Evolutionary conservation across 805 yeast species (phyloP), one percentile per base, ranked within the genome.

Genomic region (Blastobotrys parvus): DNA sequence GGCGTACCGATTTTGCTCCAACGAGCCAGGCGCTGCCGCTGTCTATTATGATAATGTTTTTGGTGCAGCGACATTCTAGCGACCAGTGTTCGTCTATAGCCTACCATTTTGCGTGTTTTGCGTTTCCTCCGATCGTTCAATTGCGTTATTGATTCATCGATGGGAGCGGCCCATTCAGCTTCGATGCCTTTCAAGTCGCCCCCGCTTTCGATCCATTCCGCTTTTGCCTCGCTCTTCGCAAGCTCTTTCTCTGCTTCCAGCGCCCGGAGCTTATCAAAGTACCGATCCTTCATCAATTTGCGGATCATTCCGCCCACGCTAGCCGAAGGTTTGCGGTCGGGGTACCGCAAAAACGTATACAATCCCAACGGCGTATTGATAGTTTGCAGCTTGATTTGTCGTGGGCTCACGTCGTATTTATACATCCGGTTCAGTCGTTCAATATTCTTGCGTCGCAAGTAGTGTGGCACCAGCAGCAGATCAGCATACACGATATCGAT

Each of bases 381-480:
- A 10, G 13, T 25, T 4, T 18, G 17, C 7, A 35, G n/a, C 19
- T 34, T 30, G 2, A 20, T 25, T 11, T 23, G 16, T 25, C 11
- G 13, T 2, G 41, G 41, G 3, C 33, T 19, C 10, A 18, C 13
- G 2, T 29, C 34, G n/a, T 35, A n/a, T 4, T 17, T 4, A 8
- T 18, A 15, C 17, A 16, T 38, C 5, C 6, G 11, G 4, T 15
- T 16, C 8, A 38, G 11, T 3, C 16, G 27, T 15, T 19, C 25
- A 3, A 17, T 19, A 16, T 29, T n/a, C 17, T 19, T 18, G 10
- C 21, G 37, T 18, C 27, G 13, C 7, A 11, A 3, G 10, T 41
- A 39, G 13, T 43, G 39, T 2, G 42, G 46, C 16, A 35, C 40
- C 29, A 43, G 31, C 19, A 43, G 35, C 20, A 35, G 16, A 30